These are phyloP conservation scores for Grosmannia huntii DNA, from an alignment of 2,329 filamentous ascomycete genomes.

Conservation along the genomic window DNA sequence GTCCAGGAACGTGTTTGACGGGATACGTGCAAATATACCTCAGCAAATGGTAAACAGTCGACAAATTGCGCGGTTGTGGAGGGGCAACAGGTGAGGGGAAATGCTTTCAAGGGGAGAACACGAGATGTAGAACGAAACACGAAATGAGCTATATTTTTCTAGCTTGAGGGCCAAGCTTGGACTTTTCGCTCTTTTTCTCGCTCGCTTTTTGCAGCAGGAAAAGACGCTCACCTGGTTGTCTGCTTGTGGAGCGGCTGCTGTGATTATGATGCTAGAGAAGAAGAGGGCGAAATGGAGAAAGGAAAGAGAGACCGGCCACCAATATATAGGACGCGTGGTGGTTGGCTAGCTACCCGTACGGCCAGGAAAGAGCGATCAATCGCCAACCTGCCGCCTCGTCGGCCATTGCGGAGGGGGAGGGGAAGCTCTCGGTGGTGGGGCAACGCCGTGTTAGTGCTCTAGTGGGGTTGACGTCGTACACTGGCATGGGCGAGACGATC, in stretches of 20 bases:
- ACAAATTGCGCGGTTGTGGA: constrained; percentile 7
- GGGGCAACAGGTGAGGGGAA: constrained; percentile 8
- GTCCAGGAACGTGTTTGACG: background rate
- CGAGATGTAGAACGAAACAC: background rate
- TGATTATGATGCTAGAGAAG: background rate
- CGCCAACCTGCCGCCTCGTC: background rate
- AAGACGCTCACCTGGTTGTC: background rate
- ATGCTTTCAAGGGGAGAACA: background rate
- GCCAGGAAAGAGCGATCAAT: background rate
- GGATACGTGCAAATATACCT: constrained; percentile 8
- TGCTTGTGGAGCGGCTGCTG: background rate
- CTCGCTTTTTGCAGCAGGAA: background rate
- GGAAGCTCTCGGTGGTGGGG: background rate
- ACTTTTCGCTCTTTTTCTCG: background rate
- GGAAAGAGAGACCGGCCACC: background rate
- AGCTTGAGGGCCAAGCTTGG: background rate
- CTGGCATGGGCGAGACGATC: background rate
- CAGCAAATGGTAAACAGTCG: constrained; percentile 4
- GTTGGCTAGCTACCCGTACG: too few relatives aligned
- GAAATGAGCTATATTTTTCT: background rate
- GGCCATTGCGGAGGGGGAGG: background rate
- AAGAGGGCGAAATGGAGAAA: background rate
- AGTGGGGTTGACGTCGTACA: background rate
- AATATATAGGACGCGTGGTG: background rate
- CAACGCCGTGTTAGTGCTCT: background rate